A percentile compares a stretch with the other conserved stretches of the same genome.
Evolutionary conservation across 257 asterid species (phyloP).

Genomic region (Cordia subcordata): DNA sequence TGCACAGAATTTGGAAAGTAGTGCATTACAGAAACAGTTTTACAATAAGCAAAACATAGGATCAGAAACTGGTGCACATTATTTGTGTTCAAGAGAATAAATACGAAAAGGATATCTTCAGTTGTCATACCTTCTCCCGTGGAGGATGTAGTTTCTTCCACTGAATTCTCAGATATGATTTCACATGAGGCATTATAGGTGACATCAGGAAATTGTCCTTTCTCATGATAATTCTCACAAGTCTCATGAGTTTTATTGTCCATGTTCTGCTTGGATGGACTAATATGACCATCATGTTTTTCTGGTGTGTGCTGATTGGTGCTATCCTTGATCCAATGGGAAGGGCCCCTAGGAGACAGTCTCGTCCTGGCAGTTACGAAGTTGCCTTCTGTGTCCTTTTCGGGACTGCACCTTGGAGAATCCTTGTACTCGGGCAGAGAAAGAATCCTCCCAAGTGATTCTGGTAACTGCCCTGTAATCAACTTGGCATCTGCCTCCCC

Average conservation of each 20-base stretch:
- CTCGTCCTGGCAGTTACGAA: constrained; percentile 38
- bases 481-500: constrained; percentile 42
- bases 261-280: constrained; percentile 31
- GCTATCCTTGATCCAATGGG: constrained; percentile 22
- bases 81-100: not conserved
- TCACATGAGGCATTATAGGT: constrained; percentile 15
- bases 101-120: constrained; percentile 38
- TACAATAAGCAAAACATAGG: constrained; percentile 5
- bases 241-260: constrained; percentile 27
- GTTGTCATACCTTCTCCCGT: constrained; percentile 16
- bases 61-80: not conserved
- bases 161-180: constrained; percentile 23
- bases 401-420: constrained; percentile 64
- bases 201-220: constrained; percentile 23
- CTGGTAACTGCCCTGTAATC: constrained; percentile 37
- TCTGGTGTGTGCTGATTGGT: constrained; percentile 28
- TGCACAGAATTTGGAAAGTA: constrained; percentile 10
- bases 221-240: constrained; percentile 26
- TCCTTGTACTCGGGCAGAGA: constrained; percentile 58
- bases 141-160: constrained; percentile 25
- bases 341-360: constrained; percentile 36
- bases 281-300: constrained; percentile 19
- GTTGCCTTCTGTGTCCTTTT: constrained; percentile 37
- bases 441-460: constrained; percentile 74
- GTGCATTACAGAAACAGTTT: constrained; percentile 12